Conservation (phyloP, 768 basidiomycete species). For the Hygrophorus russula region DNA sequence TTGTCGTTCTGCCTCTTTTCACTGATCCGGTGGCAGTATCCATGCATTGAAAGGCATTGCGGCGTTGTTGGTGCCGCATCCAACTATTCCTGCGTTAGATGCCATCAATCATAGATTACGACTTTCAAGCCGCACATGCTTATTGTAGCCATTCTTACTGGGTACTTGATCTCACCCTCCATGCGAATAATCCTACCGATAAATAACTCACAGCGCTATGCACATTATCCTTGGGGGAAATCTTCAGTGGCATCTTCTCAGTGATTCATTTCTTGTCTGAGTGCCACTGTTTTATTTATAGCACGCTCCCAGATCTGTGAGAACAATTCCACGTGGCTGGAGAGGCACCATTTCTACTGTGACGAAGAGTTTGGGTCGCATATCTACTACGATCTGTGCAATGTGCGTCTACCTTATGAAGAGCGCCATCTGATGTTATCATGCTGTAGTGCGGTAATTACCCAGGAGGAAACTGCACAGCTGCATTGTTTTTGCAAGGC, state of each 20-base stretch:
- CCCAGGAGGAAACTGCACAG: constrained; percentile 64
- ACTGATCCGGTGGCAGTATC: constrained; percentile 28
- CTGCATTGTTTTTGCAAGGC: constrained; percentile 81
- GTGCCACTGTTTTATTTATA: constrained; percentile 9
- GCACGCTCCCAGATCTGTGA: constrained; percentile 32
- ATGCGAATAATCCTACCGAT: not conserved
- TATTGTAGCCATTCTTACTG: constrained; percentile 80
- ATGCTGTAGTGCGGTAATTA: too few species aligned
- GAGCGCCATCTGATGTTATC: too few species aligned
- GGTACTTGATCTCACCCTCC: constrained; percentile 27
- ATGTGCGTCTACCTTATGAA: constrained; percentile 33
- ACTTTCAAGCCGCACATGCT: constrained; percentile 72
- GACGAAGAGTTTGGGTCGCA: constrained; percentile 72
- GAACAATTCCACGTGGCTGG: constrained; percentile 56
- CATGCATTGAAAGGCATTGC: constrained; percentile 64
- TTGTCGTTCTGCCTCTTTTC: not conserved
- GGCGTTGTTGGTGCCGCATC: not conserved
- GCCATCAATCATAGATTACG: constrained; percentile 73
- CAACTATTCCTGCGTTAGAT: constrained; percentile 28
- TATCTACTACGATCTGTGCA: constrained; percentile 74
- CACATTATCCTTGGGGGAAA: constrained; percentile 62
- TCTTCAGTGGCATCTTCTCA: constrained; percentile 70
- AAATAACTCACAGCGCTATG: constrained; percentile 42
- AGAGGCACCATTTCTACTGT: constrained; percentile 74
- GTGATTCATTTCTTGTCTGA: constrained; percentile 21